Conservation (phyloP, 2,329 filamentous ascomycete species). For the Talaromyces sp. region DNA sequence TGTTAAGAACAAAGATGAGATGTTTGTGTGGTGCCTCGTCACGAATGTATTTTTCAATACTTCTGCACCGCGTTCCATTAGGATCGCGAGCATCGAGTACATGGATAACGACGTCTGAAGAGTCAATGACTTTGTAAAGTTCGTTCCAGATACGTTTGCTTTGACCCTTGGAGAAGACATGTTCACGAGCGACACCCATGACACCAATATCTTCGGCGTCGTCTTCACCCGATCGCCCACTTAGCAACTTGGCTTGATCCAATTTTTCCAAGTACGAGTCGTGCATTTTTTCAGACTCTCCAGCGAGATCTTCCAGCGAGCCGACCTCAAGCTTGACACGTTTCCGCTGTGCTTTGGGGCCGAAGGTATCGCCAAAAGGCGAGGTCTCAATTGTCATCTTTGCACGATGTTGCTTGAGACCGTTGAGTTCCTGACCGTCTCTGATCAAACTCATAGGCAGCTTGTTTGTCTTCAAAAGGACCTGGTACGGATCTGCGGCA, state of each 20-base stretch:
- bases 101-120: conserved; percentile 93
- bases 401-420: conserved; percentile 84
- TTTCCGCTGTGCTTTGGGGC: conserved; percentile 89
- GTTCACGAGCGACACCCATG: conserved; percentile 67
- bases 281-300: conserved; percentile 74
- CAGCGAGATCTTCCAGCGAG: conserved; percentile 76
- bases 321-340: conserved; percentile 83
- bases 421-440: conserved; percentile 68
- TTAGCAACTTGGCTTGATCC: conserved; percentile 74
- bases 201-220: conserved; percentile 46
- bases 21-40: conserved; percentile 97
- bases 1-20: conserved; percentile 83
- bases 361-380: conserved; percentile 85
- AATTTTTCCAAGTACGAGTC: conserved; percentile 75
- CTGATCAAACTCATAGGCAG: conserved; percentile 91
- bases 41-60: conserved; percentile 87
- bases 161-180: conserved; percentile 92
- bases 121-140: conserved; percentile 91
- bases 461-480: conserved; percentile 96
- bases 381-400: conserved; percentile 89
- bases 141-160: conserved; percentile 98
- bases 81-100: conserved; percentile 88
- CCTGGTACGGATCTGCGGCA: conserved; percentile 84
- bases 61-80: conserved; percentile 81
- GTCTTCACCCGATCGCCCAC: conserved; percentile 63